Evolutionary conservation across 2,329 filamentous ascomycete species (phyloP).

Genomic region (Ophiostoma quercus): DNA sequence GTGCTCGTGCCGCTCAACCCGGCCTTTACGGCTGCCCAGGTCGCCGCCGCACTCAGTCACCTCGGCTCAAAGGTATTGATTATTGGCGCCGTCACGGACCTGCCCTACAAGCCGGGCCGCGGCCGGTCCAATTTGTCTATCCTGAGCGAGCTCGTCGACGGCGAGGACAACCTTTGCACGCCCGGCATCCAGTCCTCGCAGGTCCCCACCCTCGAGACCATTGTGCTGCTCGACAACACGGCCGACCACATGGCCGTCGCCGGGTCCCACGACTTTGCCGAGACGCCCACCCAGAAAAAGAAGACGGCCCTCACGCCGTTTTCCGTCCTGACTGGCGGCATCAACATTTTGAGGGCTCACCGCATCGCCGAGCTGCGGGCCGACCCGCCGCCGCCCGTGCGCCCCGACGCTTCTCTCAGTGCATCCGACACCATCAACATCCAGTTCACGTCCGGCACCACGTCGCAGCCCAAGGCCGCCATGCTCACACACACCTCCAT

Average conservation of each 20-base stretch:
- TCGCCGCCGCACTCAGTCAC: slow-evolving; percentile 71
- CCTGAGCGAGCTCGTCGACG: slow-evolving; percentile 40
- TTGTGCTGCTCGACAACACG: slow-evolving; percentile 79
- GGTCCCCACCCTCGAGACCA: slow-evolving; percentile 63
- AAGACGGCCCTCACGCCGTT: slow-evolving; percentile 45
- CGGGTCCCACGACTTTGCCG: slow-evolving; percentile 36
- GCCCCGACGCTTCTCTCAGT: slow-evolving; percentile 43
- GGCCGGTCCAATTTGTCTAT: slow-evolving; percentile 51
- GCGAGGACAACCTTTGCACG: slow-evolving; percentile 32
- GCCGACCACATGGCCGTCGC: slow-evolving; percentile 39
- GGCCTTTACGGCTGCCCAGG: slow-evolving; percentile 74
- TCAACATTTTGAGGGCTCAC: slow-evolving; percentile 16
- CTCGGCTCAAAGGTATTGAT: slow-evolving; percentile 69
- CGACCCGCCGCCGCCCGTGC: slow-evolving; percentile 32
- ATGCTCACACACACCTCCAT: slow-evolving; percentile 82
- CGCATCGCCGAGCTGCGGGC: neutral
- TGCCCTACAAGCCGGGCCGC: slow-evolving; percentile 58
- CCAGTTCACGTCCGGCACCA: slow-evolving; percentile 96
- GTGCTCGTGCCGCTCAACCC: slow-evolving; percentile 92
- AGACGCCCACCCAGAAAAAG: neutral
- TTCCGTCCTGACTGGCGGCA: slow-evolving; percentile 34
- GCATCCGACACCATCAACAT: slow-evolving; percentile 80
- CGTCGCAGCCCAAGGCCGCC: slow-evolving; percentile 82
- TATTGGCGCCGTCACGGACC: slow-evolving; percentile 80
- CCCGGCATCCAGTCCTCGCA: slow-evolving; percentile 38